Evolutionary conservation across 805 yeast genomes (phyloP), one percentile per base, ranked within the genome.

Genomic region (Monosporozyma aquatica): DNA sequence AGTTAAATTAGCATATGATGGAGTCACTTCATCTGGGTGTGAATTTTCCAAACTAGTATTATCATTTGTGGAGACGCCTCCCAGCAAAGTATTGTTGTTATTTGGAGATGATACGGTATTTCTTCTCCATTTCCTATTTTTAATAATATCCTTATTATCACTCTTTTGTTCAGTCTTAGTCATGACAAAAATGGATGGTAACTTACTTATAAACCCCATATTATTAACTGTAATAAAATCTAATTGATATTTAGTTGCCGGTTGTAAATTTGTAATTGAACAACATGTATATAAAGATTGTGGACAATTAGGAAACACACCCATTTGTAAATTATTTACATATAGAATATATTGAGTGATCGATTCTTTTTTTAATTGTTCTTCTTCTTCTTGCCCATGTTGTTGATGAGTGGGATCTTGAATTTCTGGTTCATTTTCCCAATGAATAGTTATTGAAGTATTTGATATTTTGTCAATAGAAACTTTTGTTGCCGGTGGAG

Each of bases 161-260:
- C 35, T 18, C 30, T 34, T 17, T 20, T 37, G 37, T 28, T 40
- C 22, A 20, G 32, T 26, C 14, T 32, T 38, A 3, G 65, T 61
- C 58, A 59, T 58, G 23, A 55, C 51, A 38, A 51, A 53, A 6
- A 57, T 43, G 7, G 64, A 49, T 2, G 63, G 63, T n/a, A 56
- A 47, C 38, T 60, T 59, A 42, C 55, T 60, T 41, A 56, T 54
- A 38, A 58, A 61, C 6, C 66, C 66, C 50, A 53, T 47, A 32
- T 57, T 49, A 45, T 61, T 61, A 2, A 60, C 58, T 5, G 63
- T 59, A 11, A 61, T 51, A 39, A 61, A 58, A 44, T 61, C 66
- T 21, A 61, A 33, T 44, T 58, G 61, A 42, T 61, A 60, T 42
- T 54, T 56, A 6, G 49, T 46, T 18, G 54, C 56, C 3, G 55